Evolutionary conservation across 2,329 filamentous ascomycete genomes (phyloP), one percentile per base, ranked within the genome.

Genomic region (Bipolaris zeicola): DNA sequence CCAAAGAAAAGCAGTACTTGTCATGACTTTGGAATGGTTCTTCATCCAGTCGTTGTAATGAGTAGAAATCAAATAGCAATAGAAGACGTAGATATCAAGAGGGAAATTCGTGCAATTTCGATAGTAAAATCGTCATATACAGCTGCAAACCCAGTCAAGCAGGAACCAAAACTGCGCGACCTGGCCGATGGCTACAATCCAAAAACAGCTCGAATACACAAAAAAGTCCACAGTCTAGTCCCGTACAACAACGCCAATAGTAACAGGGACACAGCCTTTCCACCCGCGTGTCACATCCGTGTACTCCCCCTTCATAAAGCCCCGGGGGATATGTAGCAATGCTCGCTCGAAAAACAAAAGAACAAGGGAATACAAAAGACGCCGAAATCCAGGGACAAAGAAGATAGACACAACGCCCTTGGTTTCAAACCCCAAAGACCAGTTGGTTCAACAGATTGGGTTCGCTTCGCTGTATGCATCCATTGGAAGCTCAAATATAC

Each of bases 241-340:
- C 26, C 39, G 7, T 20, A 36, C 26, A n/a, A 38, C 37, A 52
- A 55, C 52, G 52, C 52, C 48, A 46, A 14, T 20, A 51, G 26
- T 26, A 51, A 20, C 7, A 33, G 37, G 18, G 37, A 48, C 33
- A 28, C 45, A 24, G 20, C 20, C 36, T 16, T 33, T 28, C 20
- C 20, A 11, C 39, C n/a, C 7, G n/a, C 20, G 36, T 41, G 36
- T 48, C 45, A 36, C 16, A 39, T 52, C 49, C 48, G 36, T 55
- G 42, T 52, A 36, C 48, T 28, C 44, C 14, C 26, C 34, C n/a
- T 44, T 28, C 48, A 26, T 46, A 14, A 52, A 44, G 6, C 7
- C 46, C 3, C 28, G 18, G n/a, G 18, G 31, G 26, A 39, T 11
- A 52, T 36, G 41, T 52, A 24, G 36, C 26, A 46, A 55, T 52